Evolutionary conservation across 768 basidiomycete species (phyloP).

Genomic region (Phanerodontia chrysosporium): DNA sequence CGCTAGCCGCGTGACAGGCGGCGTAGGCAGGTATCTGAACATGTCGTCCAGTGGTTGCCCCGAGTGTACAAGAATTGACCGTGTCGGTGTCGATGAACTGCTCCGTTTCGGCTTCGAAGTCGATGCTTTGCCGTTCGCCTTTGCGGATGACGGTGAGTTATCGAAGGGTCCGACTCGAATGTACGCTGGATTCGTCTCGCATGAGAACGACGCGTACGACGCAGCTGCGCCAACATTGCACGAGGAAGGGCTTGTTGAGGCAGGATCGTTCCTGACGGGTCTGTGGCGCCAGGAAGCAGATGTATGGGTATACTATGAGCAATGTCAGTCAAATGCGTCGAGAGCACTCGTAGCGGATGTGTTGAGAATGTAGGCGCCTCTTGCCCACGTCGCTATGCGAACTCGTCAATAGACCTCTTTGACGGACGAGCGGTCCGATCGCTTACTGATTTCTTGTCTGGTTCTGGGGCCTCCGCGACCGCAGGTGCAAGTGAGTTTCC

Average conservation of each 20-base stretch:
- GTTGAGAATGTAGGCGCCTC: conserved; percentile 65
- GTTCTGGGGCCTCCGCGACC: conserved; percentile 24
- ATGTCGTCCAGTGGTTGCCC: conserved; percentile 95
- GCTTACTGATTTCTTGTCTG: conserved; percentile 56
- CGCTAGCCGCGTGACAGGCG: conserved; percentile 65
- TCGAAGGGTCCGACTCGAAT: conserved; percentile 46
- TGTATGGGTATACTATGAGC: conserved; percentile 78
- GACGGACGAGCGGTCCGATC: background rate
- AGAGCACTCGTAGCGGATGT: conserved; percentile 69
- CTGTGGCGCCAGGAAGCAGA: conserved; percentile 80
- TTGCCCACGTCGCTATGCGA: conserved; percentile 56
- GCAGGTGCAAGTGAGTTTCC: conserved; percentile 80
- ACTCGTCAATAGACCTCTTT: too few species aligned
- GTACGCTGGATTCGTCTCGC: conserved; percentile 90
- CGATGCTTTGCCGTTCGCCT: conserved; percentile 7
- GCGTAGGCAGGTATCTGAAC: conserved; percentile 83
- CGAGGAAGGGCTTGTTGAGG: conserved; percentile 93
- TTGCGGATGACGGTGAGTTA: conserved; percentile 26
- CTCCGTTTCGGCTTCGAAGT: conserved; percentile 5
- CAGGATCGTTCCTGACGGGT: conserved; percentile 84
- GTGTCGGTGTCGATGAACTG: conserved; percentile 22
- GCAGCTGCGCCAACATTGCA: conserved; percentile 77
- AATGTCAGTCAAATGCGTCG: conserved; percentile 70
- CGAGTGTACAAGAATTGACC: conserved; percentile 76
- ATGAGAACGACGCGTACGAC: conserved; percentile 59